Conservation (phyloP, 495 filamentous ascomycete species). For the Penicillium desertorum region DNA sequence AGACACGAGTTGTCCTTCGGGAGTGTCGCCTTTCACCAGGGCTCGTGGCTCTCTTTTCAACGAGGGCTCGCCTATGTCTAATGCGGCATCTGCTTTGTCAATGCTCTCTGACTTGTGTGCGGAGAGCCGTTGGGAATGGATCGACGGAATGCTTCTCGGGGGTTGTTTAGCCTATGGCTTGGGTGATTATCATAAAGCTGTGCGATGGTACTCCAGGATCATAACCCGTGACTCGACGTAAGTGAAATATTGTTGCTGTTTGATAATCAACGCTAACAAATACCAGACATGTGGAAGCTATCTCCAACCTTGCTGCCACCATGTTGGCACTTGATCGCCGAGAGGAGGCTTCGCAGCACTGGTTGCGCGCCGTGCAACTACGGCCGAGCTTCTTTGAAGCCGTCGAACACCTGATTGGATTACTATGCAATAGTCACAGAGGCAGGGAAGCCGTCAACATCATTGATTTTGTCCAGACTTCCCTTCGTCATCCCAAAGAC, state of each 20-base stretch:
- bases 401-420: conserved; percentile 89
- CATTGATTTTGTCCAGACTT: conserved; percentile 84
- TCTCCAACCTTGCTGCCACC: conserved; percentile 90
- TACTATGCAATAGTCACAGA: conserved; percentile 79
- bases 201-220: conserved; percentile 87
- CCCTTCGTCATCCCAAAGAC: conserved; percentile 57
- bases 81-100: conserved; percentile 70
- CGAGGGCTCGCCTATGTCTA: conserved; percentile 37
- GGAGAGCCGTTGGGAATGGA: conserved; percentile 89
- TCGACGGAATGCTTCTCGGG: conserved; percentile 90
- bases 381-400: conserved; percentile 94
- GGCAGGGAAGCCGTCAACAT: conserved; percentile 83
- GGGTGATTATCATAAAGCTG: conserved; percentile 79
- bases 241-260: conserved; percentile 28
- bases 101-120: conserved; percentile 79
- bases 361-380: conserved; percentile 77
- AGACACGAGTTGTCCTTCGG: conserved; percentile 33
- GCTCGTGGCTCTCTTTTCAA: conserved; percentile 33
- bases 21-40: conserved; percentile 37
- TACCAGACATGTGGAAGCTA: conserved; percentile 84
- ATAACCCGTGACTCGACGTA: conserved; percentile 77
- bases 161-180: conserved; percentile 93
- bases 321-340: conserved; percentile 78
- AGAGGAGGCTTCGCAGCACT: conserved; percentile 83
- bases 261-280: conserved; percentile 10